Base-by-base conservation (phyloP, 495 filamentous ascomycete genomes). In the Cairneyella variabilis region DNA sequence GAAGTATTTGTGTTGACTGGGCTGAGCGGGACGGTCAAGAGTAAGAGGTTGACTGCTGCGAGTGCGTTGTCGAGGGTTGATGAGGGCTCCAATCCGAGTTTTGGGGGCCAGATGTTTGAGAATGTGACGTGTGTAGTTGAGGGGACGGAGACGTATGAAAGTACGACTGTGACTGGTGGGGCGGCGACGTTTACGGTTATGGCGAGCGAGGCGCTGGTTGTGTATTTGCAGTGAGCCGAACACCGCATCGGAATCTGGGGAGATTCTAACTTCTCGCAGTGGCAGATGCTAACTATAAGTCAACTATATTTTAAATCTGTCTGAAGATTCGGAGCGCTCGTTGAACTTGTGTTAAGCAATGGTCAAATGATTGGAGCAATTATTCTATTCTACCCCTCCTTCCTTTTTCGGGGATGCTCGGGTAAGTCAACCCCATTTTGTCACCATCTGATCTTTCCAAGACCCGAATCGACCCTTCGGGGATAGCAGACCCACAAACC, bases 131-230 rank as follows among this genome's bases (percentile, higher is more conserved):
- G 81, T 51, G 64, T 42, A 3, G 60, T 77, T 21, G 59, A 60
- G 16, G 78, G 77, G 3, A 63, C 60, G 5, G 72, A 75, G 64
- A 67, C 53, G 10, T 60, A 65, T 14, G 79, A 82, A 58, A 69
- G 61, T 1, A 46, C 58, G 3, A 47, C 49, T 17, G 71, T 76
- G 2, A 59, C 53, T n/a, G 67, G 59, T n/a, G 77, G 76, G 0
- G 60, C 67, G 32, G 73, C 68, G 3, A 75, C 69, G 0, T 76
- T 78, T 54, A 64, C 69, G 0, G 45, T 84, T n/a, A 66, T 64
- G 23, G 78, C 76, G 5, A 73, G 72, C 11, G 80, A 84, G 60
- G 79, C 78, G 12, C 61, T 84, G 46, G 44, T 84, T 44, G 66
- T 83, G 18, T 78, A 80, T 56, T 49, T 83, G 30, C 47, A 50